These are phyloP conservation scores for Naganishia cerealis DNA, from an alignment of 1,284 basidiomycete species.

Conservation along the genomic window DNA sequence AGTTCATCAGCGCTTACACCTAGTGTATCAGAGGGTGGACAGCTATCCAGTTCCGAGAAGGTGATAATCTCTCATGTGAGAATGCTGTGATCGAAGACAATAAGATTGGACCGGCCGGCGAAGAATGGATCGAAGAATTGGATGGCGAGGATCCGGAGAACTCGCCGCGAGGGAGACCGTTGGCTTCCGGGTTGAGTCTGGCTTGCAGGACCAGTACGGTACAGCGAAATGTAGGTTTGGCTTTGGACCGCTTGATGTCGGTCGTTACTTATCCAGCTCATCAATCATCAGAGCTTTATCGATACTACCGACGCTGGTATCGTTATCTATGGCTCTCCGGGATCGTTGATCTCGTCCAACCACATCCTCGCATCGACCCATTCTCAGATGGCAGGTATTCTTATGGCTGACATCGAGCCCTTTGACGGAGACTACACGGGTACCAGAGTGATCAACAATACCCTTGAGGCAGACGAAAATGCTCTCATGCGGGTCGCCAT, in stretches of 20 bases:
- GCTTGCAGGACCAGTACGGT: constrained; percentile 51
- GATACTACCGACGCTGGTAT: constrained; percentile 54
- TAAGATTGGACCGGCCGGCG: constrained; percentile 52
- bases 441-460: constrained; percentile 52
- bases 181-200: constrained; percentile 53
- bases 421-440: constrained; percentile 54
- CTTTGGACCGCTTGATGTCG: not conserved
- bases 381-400: constrained; percentile 55
- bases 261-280: not conserved
- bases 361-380: constrained; percentile 44
- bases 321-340: constrained; percentile 56
- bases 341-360: constrained; percentile 52
- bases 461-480: constrained; percentile 46
- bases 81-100: constrained; percentile 51
- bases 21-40: constrained; percentile 48
- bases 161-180: constrained; percentile 50
- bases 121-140: constrained; percentile 50
- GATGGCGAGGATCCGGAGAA: constrained; percentile 54
- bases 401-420: constrained; percentile 55
- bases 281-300: constrained; percentile 40
- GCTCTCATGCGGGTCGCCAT: constrained; percentile 56
- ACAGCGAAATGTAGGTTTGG: constrained; percentile 43
- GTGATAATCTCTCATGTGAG: constrained; percentile 50
- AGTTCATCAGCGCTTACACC: not conserved
- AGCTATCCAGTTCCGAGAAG: constrained; percentile 53